Base-by-base conservation (phyloP, 1,284 basidiomycete genomes). In the Naganishia albida region DNA sequence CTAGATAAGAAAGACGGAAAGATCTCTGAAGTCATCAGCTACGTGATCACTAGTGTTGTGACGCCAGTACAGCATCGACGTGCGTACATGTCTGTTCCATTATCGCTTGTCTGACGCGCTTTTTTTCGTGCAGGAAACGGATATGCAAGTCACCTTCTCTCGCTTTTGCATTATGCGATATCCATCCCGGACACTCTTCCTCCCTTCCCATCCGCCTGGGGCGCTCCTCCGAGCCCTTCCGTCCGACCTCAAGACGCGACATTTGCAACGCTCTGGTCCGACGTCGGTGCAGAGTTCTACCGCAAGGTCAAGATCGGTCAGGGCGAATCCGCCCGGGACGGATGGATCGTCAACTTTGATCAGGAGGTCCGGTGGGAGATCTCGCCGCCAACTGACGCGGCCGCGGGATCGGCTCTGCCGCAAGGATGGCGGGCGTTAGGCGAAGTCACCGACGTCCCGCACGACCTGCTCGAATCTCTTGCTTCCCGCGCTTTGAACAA, bases 251-350 rank as follows among this genome's bases (percentile, higher is more conserved):
- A 46, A 26, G 64, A 66, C 26, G 65, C 59, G 15, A 39, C 54
- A 1, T 66, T 48, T 25, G 51, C 50, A 13, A 63, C 59, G 2
- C 53, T 66, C 38, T 66, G 65, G 65, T 66, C 65, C 23, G 60
- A 63, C 46, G 65, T 66, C 3, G 65, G 65, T 4, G 28, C 15
- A 0, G 53, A 62, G 2, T 66, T 66, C 20, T 66, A 66, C 30
- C 65, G 65, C 15, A 25, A n/a, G 0, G 43, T 53, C 18, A 34
- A 20, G 43, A 55, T 66, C 42, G 64, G 64, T 2, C 18, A 34
- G 10, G 62, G 52, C 16, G 42, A 30, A n/a, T 20, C 16, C 1
- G 49, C 40, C 8, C 43, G 53, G 28, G 65, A 66, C 20, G 65
- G 65, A 7, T 66, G 65, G 65, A 34, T 66, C 4, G 46, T 42